A percentile compares a stretch with the other conserved stretches of the same genome.
These are phyloP conservation scores for Crepidotus sp. DNA, from an alignment of 1,284 basidiomycete species.

Conservation along the genomic window DNA sequence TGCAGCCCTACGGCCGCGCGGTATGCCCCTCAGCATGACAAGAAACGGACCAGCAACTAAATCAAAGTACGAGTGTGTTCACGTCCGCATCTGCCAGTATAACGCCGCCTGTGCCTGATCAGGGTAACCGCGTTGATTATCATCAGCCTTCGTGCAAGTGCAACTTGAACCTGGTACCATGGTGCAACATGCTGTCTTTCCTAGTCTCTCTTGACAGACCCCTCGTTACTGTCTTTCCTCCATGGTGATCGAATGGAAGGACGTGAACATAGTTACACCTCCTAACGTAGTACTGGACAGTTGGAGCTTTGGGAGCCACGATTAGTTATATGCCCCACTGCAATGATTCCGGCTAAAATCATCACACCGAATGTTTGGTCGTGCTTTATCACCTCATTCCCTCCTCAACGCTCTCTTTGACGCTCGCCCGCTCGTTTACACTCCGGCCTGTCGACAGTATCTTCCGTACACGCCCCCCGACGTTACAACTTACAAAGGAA, in stretches of 20 bases:
- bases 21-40: constrained; percentile 38
- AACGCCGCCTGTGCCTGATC: constrained; percentile 56
- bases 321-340: too few relatives aligned
- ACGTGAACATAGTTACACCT: constrained; percentile 57
- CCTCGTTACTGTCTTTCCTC: too few relatives aligned
- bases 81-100: too few relatives aligned
- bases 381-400: too few relatives aligned
- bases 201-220: neutral
- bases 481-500: neutral
- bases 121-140: constrained; percentile 77
- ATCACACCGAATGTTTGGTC: too few relatives aligned
- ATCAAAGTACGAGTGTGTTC: constrained; percentile 43
- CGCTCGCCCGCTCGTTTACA: constrained; percentile 1
- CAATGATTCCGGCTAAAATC: too few relatives aligned
- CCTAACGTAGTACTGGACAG: constrained; percentile 51
- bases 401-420: neutral
- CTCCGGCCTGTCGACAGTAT: neutral
- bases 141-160: constrained; percentile 65
- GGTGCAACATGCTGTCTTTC: neutral
- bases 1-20: too few relatives aligned
- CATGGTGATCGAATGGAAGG: too few relatives aligned
- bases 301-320: constrained; percentile 73
- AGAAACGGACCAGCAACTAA: constrained; percentile 44
- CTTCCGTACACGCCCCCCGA: neutral
- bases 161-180: neutral